Evolutionary conservation across 805 yeast species (phyloP).

Genomic region (Maudiozyma barnettii): DNA sequence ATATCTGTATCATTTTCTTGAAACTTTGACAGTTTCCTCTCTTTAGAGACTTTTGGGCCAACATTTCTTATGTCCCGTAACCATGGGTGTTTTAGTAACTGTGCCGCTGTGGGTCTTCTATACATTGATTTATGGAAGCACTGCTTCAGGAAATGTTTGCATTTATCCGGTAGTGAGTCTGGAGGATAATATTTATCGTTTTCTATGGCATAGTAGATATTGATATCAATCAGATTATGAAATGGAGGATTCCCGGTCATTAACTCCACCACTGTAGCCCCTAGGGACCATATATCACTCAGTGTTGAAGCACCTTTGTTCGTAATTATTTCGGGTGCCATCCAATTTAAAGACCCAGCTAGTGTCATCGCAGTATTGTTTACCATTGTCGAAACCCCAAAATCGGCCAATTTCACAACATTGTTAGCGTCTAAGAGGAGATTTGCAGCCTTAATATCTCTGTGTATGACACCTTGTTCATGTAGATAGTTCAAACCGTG

Average conservation of each 20-base stretch:
- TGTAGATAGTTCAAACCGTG: constrained; percentile 64
- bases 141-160: constrained; percentile 55
- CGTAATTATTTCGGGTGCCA: constrained; percentile 93
- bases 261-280: constrained; percentile 88
- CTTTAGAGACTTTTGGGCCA: background rate
- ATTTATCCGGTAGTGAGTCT: constrained; percentile 32
- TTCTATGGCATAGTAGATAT: constrained; percentile 32
- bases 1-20: constrained; percentile 18
- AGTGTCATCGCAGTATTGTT: constrained; percentile 53
- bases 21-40: constrained; percentile 17
- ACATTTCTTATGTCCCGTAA: constrained; percentile 7
- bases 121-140: constrained; percentile 68
- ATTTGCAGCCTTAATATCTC: constrained; percentile 93
- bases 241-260: constrained; percentile 84
- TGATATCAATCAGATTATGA: constrained; percentile 39
- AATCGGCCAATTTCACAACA: constrained; percentile 83
- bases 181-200: constrained; percentile 33
- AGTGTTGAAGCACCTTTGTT: constrained; percentile 80
- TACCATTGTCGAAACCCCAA: constrained; percentile 85
- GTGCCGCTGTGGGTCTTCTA: constrained; percentile 54
- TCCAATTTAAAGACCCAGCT: constrained; percentile 94
- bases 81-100: constrained; percentile 54
- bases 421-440: constrained; percentile 61
- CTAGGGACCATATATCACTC: constrained; percentile 88
- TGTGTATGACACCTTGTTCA: constrained; percentile 72